These are phyloP conservation scores for Pseudotsuga menziesii DNA, from an alignment of 75 land plant species.

Conservation along the genomic window DNA sequence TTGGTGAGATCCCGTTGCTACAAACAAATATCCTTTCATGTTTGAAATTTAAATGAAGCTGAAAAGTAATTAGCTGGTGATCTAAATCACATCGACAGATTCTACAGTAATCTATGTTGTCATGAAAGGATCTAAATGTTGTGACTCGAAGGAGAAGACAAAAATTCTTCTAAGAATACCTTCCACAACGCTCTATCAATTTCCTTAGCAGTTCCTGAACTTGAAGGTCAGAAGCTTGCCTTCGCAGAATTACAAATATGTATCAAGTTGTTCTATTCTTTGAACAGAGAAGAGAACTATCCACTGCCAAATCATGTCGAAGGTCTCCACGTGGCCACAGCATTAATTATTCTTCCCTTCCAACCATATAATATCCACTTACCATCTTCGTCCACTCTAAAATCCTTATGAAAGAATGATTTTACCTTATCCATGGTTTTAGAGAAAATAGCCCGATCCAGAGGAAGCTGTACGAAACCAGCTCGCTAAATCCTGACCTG, in stretches of 20 bases:
- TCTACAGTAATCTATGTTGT: not conserved
- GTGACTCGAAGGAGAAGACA: not conserved
- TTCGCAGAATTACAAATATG: not conserved
- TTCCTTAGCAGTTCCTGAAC: not conserved
- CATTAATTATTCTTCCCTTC: slow-evolving; percentile 67
- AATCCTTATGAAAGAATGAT: slow-evolving; percentile 56
- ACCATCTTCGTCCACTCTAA: slow-evolving; percentile 64
- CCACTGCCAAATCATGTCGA: not conserved
- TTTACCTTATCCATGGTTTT: slow-evolving; percentile 33
- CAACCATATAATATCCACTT: slow-evolving; percentile 82
- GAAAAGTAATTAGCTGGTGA: slow-evolving; percentile 5
- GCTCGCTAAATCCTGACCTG: slow-evolving; percentile 35
- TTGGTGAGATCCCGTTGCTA: not conserved
- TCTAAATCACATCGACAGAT: not conserved
- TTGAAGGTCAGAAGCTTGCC: not conserved
- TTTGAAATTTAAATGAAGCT: not conserved
- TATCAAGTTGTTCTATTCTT: not conserved
- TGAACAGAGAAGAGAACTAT: not conserved
- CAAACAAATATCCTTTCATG: slow-evolving; percentile 6
- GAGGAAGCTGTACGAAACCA: slow-evolving; percentile 35
- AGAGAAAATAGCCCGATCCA: slow-evolving; percentile 28
- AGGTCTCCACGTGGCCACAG: slow-evolving; percentile 67
- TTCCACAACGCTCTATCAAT: not conserved
- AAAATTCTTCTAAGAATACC: slow-evolving; percentile 9
- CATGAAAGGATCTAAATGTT: not conserved